Evolutionary conservation across 1,139 yeast genomes (phyloP).

Genomic region (Kurtzmaniella natalensis): DNA sequence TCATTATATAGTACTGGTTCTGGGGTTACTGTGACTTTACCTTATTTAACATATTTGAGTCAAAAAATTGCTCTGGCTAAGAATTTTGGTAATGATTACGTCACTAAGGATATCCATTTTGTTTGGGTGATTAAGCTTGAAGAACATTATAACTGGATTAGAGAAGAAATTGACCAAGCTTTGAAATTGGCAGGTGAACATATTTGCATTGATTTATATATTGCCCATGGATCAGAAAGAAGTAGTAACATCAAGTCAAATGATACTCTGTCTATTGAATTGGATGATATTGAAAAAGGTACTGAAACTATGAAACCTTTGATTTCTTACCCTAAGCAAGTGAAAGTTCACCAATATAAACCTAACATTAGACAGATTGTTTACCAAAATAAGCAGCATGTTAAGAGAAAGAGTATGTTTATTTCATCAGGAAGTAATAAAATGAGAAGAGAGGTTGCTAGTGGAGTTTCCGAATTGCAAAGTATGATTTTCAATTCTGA

Average conservation of each 20-base stretch:
- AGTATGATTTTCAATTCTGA: conserved; percentile 28
- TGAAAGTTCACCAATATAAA: conserved; percentile 23
- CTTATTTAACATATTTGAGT: conserved; percentile 34
- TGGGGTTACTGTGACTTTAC: conserved; percentile 53
- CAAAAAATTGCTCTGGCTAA: conserved; percentile 14
- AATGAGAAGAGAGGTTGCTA: conserved; percentile 41
- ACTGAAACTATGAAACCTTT: conserved; percentile 5
- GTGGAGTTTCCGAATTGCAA: conserved; percentile 38
- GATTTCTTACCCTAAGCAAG: conserved; percentile 6
- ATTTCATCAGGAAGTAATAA: conserved; percentile 50
- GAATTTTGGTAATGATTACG: conserved; percentile 10
- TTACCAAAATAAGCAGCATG: conserved; percentile 14
- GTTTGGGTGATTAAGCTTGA: conserved; percentile 45
- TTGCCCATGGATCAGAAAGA: conserved; percentile 10
- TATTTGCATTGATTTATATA: conserved; percentile 25
- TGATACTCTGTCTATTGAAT: background rate
- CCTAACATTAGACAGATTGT: conserved; percentile 29
- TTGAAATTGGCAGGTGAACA: conserved; percentile 19
- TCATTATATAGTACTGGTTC: conserved; percentile 46
- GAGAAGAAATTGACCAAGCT: conserved; percentile 33
- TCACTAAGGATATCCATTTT: conserved; percentile 32
- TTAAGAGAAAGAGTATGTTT: conserved; percentile 40
- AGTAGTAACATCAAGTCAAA: too few relatives aligned
- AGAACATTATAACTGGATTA: conserved; percentile 43
- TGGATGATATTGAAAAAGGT: conserved; percentile 14